Base-by-base conservation (phyloP, 202 grass and related monocot species). In the Musa balbisiana region DNA sequence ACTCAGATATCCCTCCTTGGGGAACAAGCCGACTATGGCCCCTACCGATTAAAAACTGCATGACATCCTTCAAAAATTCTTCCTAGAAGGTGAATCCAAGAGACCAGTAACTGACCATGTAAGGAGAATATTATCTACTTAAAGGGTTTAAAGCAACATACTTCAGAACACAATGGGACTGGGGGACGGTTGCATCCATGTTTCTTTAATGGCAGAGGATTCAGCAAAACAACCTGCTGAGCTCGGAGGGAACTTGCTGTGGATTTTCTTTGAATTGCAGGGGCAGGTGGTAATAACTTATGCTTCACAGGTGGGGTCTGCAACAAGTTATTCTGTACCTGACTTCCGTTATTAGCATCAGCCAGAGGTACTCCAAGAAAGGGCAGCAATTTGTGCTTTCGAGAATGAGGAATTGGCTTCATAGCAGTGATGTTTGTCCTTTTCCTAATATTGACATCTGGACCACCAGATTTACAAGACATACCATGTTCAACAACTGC, bases 191-290 rank as follows among this genome's bases (percentile, higher is more conserved):
- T 76, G 82, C 95, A 99, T 68, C 87, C 91, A 73, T 99, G 95
- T 83, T 99, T 99, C 80, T 94, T 99, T 87, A 99, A 82, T 78
- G 91, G 95, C 78, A 99, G 63, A 55, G 95, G 89, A 86, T 99
- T 99, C 56, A 99, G 78, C 59, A 90, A 82, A 86, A 88, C 83
- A 59, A 85, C 77, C 60, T 86, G 88, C 23, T 87, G 89, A 25
- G 64, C 67, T 65, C 89, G 91, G 15, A 84, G 80, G 23, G 87
- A 85, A 68, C 80, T 87, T 60, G 86, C 86, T 24, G 76, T 68
- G 29, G 91, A 87, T 99, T 99, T 99, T 86, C 85, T 94, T 22
- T 92, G 85, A 22, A 83, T 82, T 67, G 75, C 59, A 53, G 83
- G 82, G 50, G 80, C 84, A 71, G 80, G 78, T 54, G 80, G 65